Base-by-base conservation (phyloP, 306 rosid species). In the Dalbergia cultrata region DNA sequence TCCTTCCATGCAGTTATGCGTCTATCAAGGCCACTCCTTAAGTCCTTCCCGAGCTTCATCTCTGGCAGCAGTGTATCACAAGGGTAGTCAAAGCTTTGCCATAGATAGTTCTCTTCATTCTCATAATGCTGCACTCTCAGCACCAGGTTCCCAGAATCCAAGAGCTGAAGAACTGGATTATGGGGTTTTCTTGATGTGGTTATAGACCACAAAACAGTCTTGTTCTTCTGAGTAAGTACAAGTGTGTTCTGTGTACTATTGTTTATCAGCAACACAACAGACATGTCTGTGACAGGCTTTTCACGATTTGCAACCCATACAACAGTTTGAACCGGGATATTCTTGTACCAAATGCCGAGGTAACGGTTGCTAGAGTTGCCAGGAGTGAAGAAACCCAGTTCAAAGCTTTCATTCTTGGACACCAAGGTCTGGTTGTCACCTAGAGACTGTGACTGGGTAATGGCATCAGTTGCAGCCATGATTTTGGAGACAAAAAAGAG, bases 41-140 rank as follows among this genome's bases (percentile, higher is more conserved):
- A 44, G 74, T 84, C 84, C 63, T 74, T 70, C 13, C 87, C 87
- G 13, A 74, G 3, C 81, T 76, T 85, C 85, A 85, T 85, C 13
- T 80, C 85, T 1, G 83, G 85, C 17, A 75, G 19, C 5, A 64
- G 1, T 0, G 79, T 81, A 49, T 81, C 87, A 37, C 49, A 12
- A 33, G 83, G 78, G 62, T 67, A 22, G 22, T 87, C 77, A 8
- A 81, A 84, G 79, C 88, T 84, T 60, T 84, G 79, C 90, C 90
- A 87, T 16, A 79, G 33, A 77, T 12, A 80, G 4, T 68, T 61
- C 3, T 67, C 71, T 39, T 31, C 14, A 61, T 75, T 60, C 47
- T 18, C 56, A 4, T 81, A 61, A 19, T 80, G n/a, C 16, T 59
- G 52, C 13, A 82, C 87, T 80, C 58, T 85, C 0, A 88, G 84